These are phyloP conservation scores for Mucor irregularis DNA, from an alignment of 371 early-diverging fungal genomes.

Conservation along the genomic window DNA sequence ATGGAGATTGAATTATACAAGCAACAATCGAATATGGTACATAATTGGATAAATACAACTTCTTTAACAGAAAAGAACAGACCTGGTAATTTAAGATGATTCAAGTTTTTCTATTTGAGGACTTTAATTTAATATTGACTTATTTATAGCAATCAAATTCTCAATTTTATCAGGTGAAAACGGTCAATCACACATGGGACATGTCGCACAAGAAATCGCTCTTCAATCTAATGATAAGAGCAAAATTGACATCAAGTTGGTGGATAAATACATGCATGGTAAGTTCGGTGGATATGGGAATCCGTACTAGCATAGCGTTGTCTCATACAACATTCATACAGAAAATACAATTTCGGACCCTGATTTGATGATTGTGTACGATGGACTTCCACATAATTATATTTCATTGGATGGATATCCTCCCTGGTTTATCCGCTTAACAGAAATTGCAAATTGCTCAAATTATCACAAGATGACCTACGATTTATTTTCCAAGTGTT, in stretches of 20 bases:
- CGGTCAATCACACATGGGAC: constrained; percentile 28
- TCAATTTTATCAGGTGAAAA: constrained; percentile 36
- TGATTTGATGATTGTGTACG: constrained; percentile 59
- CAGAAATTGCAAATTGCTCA: constrained; percentile 51
- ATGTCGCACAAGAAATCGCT: constrained; percentile 29
- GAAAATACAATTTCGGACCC: constrained; percentile 50
- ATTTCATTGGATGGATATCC: constrained; percentile 58
- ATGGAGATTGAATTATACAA: constrained; percentile 34
- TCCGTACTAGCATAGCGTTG: background rate
- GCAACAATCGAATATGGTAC: constrained; percentile 31
- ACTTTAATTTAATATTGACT: background rate
- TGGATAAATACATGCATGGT: constrained; percentile 41
- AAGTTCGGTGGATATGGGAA: constrained; percentile 1
- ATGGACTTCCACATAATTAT: constrained; percentile 56
- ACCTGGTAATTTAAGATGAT: background rate
- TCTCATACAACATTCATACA: background rate
- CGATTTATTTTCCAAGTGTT: constrained; percentile 41
- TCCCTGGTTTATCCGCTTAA: constrained; percentile 65
- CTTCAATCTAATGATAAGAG: constrained; percentile 2
- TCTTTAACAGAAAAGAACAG: constrained; percentile 2
- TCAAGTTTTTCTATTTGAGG: background rate
- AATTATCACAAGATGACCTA: constrained; percentile 37
- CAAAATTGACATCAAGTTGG: constrained; percentile 31
- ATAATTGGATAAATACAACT: constrained; percentile 30
- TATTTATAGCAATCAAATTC: constrained; percentile 30